Base-by-base conservation (phyloP, 1,139 yeast genomes). In the Candida sanyaensis region DNA sequence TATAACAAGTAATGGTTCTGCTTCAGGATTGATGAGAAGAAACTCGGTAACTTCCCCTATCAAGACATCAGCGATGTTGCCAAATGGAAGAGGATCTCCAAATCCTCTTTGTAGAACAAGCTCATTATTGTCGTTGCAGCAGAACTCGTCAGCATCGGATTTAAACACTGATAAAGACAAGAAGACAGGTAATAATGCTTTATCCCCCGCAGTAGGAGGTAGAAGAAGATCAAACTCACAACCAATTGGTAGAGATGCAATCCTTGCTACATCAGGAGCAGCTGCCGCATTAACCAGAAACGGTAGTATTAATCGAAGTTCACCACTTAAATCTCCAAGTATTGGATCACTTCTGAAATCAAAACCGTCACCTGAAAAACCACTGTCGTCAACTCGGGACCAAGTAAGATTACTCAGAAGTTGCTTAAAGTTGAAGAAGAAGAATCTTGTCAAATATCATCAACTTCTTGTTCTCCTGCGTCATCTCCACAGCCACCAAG, bases 151-250 rank as follows among this genome's bases (percentile, higher is more conserved):
- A 2, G 51, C 62, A 23, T 50, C 66, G 7, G 44, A 32, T 23
- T 23, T 44, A 3, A 46, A 49, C 26, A 24, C 31, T 12, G 31
- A 34, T n/a, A 10, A 28, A 2, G 42, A 45, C 10, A 39, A 12
- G 47, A 48, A 38, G n/a, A 21, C 38, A 17, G 48, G 55, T 41
- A 44, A 53, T 4, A 44, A 53, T 4, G 50, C 57, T 10, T 41
- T 46, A 4, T 51, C 48, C 24, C 28, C 52, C 2, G 10, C 43
- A 17, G 45, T 41, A 8, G 31, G 47, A 12, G 31, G 47, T 17
- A 41, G 50, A 28, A 63, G 68, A 30, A 62, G 78, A 46, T 69
- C 78, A 3, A 71, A 67, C 50, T 73, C 78, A 1, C 77, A 71
- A 48, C 78, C 78, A n/a, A 46, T 50, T n/a, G 48, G 45, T 10